phyloP scores from a whole-genome alignment of 495 filamentous ascomycete genomes.

The Cudoniella acicularis region DNA sequence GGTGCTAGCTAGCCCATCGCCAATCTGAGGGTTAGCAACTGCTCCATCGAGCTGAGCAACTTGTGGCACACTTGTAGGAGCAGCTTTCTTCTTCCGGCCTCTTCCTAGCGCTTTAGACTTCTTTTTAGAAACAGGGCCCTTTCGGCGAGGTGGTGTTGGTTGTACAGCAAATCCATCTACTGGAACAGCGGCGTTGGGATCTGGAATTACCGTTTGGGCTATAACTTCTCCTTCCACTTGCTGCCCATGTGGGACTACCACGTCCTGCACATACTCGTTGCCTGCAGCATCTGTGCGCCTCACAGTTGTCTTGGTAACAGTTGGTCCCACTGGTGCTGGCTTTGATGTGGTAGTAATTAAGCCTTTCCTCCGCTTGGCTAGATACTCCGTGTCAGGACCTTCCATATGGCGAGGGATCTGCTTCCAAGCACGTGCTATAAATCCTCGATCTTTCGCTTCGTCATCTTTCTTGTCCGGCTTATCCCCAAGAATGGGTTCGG shows the following conservation, averaged over 20 bases:
- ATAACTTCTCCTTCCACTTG: conserved; percentile 76
- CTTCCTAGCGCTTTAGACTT: conserved; percentile 67
- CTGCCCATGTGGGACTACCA: conserved; percentile 77
- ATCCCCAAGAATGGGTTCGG: conserved; percentile 39
- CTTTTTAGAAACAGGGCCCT: conserved; percentile 71
- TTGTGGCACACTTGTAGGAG: conserved; percentile 28
- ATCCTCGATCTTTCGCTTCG: conserved; percentile 55
- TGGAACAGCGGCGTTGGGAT: conserved; percentile 26
- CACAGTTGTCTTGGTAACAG: conserved; percentile 70
- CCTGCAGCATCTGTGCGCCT: conserved; percentile 72
- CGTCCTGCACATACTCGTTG: conserved; percentile 75
- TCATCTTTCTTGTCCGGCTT: conserved; percentile 43
- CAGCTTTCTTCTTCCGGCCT: conserved; percentile 60
- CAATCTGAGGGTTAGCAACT: conserved; percentile 34
- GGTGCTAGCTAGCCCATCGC: conserved; percentile 32
- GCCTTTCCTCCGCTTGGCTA: conserved; percentile 86
- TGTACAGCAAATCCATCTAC: conserved; percentile 10
- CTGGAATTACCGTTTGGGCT: conserved; percentile 47
- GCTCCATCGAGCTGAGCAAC: conserved; percentile 1
- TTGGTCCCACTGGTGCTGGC: conserved; percentile 40
- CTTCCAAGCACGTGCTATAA: conserved; percentile 73
- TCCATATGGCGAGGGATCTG: conserved; percentile 74
- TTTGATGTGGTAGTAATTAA: conserved; percentile 32
- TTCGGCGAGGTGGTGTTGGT: conserved; percentile 43
- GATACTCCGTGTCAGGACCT: conserved; percentile 68